Evolutionary conservation across 352 stramenopile genomes (phyloP).

Genomic region (Albugo laibachii): DNA sequence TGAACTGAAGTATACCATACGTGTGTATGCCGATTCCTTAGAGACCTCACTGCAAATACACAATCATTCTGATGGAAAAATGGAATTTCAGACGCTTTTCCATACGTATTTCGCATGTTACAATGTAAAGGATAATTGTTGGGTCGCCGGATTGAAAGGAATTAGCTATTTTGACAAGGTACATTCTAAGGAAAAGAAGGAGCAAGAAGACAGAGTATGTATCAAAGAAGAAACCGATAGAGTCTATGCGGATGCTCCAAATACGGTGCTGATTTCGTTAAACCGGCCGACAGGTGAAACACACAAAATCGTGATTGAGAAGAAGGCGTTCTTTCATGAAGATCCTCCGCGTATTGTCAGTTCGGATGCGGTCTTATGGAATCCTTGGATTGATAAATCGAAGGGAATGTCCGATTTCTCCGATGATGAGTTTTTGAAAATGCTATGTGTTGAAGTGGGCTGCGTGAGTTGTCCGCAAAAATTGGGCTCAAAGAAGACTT

Average conservation of each 20-base stretch:
- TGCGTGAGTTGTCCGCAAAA: slow-evolving; percentile 48
- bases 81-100: slow-evolving; percentile 85
- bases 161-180: slow-evolving; percentile 83
- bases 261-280: slow-evolving; percentile 43
- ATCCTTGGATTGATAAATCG: slow-evolving; percentile 87
- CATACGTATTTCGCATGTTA: slow-evolving; percentile 88
- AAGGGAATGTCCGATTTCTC: slow-evolving; percentile 87
- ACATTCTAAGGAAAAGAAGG: slow-evolving; percentile 25
- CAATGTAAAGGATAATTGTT: slow-evolving; percentile 28
- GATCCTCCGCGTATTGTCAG: slow-evolving; percentile 13
- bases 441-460: slow-evolving; percentile 93
- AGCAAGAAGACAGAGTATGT: slow-evolving; percentile 31
- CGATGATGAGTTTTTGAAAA: slow-evolving; percentile 86
- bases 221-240: slow-evolving; percentile 76
- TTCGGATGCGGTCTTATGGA: slow-evolving; percentile 85
- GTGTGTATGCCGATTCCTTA: slow-evolving; percentile 60
- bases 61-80: slow-evolving; percentile 73
- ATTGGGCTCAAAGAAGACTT: slow-evolving; percentile 27
- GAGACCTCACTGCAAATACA: slow-evolving; percentile 76
- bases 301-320: slow-evolving; percentile 55
- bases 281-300: slow-evolving; percentile 20
- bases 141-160: slow-evolving; percentile 75
- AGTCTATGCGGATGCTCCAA: slow-evolving; percentile 65
- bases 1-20: slow-evolving; percentile 70
- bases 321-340: slow-evolving; percentile 33